Evolutionary conservation across 2,329 filamentous ascomycete species (phyloP).

Genomic region (Paraconiothyrium brasiliense): DNA sequence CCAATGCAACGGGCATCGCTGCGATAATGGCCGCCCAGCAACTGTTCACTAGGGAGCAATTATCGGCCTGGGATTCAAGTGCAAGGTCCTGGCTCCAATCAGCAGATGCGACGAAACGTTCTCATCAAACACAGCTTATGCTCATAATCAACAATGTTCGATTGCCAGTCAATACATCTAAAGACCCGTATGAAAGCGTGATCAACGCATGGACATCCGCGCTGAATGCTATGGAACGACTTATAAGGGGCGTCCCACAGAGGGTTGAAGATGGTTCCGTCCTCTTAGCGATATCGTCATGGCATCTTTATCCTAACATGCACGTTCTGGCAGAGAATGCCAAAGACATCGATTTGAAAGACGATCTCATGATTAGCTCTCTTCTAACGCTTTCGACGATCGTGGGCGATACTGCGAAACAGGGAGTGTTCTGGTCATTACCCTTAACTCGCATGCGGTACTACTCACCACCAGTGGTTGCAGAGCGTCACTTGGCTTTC

Average conservation of each 20-base stretch:
- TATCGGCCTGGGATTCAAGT: constrained; percentile 27
- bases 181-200: constrained; percentile 14
- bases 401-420: too few species aligned
- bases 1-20: neutral
- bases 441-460: too few species aligned
- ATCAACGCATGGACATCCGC: constrained; percentile 25
- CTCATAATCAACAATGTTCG: constrained; percentile 25
- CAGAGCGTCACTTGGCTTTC: too few species aligned
- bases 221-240: constrained; percentile 21
- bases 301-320: constrained; percentile 29
- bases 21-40: constrained; percentile 8
- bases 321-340: too few species aligned
- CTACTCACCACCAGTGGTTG: too few species aligned
- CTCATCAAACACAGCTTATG: constrained; percentile 21
- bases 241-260: constrained; percentile 23
- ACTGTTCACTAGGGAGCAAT: too few species aligned
- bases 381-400: too few species aligned
- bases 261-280: constrained; percentile 17
- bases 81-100: constrained; percentile 25
- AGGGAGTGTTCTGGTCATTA: too few species aligned
- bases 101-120: constrained; percentile 17
- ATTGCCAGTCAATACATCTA: constrained; percentile 13
- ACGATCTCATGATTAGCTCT: too few species aligned
- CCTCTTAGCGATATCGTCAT: constrained; percentile 16
- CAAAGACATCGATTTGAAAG: too few species aligned